Evolutionary conservation across 768 basidiomycete genomes (phyloP).

Genomic region (Neoboletus brunneissimus): DNA sequence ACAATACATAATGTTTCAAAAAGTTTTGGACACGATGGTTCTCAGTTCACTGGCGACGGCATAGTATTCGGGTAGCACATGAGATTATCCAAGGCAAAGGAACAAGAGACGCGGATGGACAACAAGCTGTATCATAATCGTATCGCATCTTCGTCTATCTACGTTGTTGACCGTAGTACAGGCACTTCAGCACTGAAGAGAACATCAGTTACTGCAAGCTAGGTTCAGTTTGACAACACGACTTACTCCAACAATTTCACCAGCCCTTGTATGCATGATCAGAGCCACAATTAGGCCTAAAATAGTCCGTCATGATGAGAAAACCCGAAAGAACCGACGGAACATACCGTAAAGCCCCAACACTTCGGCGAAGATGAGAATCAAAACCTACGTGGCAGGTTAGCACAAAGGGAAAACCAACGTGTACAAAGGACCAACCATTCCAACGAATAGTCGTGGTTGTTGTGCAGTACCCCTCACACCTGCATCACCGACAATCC

Average conservation of each 20-base stretch:
- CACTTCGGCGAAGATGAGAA: slow-evolving; percentile 97
- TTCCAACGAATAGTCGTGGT: slow-evolving; percentile 89
- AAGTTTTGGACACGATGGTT: too few relatives aligned
- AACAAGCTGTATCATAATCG: slow-evolving; percentile 8
- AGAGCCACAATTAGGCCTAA: slow-evolving; percentile 86
- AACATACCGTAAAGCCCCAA: slow-evolving; percentile 80
- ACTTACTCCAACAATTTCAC: slow-evolving; percentile 22
- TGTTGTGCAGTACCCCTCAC: slow-evolving; percentile 98
- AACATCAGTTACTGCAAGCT: neutral
- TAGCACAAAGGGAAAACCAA: neutral
- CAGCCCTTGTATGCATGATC: slow-evolving; percentile 85
- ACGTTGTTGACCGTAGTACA: neutral
- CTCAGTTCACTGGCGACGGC: neutral
- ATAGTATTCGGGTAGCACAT: slow-evolving; percentile 1
- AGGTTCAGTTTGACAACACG: neutral
- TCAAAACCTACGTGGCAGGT: slow-evolving; percentile 64
- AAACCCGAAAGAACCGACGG: neutral
- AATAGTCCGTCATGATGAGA: neutral
- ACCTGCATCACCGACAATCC: slow-evolving; percentile 98
- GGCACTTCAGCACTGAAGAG: slow-evolving; percentile 25
- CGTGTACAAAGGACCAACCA: slow-evolving; percentile 49
- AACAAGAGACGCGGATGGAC: slow-evolving; percentile 5
- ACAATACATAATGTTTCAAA: neutral
- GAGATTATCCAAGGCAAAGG: slow-evolving; percentile 3
- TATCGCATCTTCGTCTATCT: slow-evolving; percentile 5